Conservation (phyloP, 2,329 filamentous ascomycete genomes). For the Phaeophleospora eucalypticola region DNA sequence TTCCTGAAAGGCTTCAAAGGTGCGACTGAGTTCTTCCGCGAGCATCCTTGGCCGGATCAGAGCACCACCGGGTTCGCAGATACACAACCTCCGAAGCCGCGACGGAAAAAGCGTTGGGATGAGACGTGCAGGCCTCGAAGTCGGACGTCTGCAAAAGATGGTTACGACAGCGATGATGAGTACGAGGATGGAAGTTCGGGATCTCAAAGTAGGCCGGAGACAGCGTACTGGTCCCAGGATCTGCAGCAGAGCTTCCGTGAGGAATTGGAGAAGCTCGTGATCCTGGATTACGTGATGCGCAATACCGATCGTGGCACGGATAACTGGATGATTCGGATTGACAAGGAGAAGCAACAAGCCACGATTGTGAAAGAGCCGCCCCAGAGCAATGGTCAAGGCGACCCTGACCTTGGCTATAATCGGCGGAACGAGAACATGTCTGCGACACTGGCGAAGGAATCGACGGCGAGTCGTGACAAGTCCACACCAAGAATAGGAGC, state of each 20-base stretch:
- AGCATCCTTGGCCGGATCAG: slow-evolving; percentile 96
- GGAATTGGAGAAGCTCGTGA: slow-evolving; percentile 93
- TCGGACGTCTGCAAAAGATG: slow-evolving; percentile 51
- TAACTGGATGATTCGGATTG: slow-evolving; percentile 99
- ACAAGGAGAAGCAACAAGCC: slow-evolving; percentile 76
- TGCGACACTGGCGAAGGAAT: slow-evolving; percentile 44
- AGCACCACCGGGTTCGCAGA: slow-evolving; percentile 62
- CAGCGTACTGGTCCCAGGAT: slow-evolving; percentile 79
- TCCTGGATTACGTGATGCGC: slow-evolving; percentile 97
- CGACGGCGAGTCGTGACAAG: slow-evolving; percentile 34
- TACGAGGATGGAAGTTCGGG: slow-evolving; percentile 13
- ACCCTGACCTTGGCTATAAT: slow-evolving; percentile 27
- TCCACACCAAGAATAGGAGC: slow-evolving; percentile 75
- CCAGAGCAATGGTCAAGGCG: slow-evolving; percentile 50
- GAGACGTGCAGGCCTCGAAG: slow-evolving; percentile 72
- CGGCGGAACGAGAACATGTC: slow-evolving; percentile 76
- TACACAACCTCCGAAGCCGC: slow-evolving; percentile 62
- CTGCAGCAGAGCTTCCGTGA: slow-evolving; percentile 91
- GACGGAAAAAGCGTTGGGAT: slow-evolving; percentile 69
- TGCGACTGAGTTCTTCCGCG: slow-evolving; percentile 88
- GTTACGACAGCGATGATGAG: slow-evolving; percentile 33
- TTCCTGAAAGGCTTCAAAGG: slow-evolving; percentile 97
- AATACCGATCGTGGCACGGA: slow-evolving; percentile 95
- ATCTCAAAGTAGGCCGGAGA: slow-evolving; percentile 36
- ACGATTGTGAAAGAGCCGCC: slow-evolving; percentile 83